Conservation (phyloP, 1,284 basidiomycete species). For the Microbotryomycetes sp. region DNA sequence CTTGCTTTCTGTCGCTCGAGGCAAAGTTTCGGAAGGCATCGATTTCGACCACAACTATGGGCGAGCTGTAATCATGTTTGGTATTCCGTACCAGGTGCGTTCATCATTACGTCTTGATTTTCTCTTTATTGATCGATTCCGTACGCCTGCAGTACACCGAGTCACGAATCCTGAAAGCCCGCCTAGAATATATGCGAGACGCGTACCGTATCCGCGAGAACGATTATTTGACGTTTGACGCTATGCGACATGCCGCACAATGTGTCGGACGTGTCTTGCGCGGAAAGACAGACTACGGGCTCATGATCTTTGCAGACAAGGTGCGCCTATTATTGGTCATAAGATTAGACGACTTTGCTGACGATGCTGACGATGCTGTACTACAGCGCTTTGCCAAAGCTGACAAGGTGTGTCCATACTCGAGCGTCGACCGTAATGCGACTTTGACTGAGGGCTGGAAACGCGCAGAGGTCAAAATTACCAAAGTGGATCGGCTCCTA, state of each 20-base stretch:
- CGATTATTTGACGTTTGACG: conserved; percentile 97
- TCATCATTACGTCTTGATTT: neutral
- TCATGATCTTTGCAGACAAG: conserved; percentile 99
- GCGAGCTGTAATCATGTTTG: conserved; percentile 99
- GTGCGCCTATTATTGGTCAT: too few relatives aligned
- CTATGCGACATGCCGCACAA: conserved; percentile 98
- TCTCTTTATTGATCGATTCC: too few relatives aligned
- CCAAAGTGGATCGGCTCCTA: conserved; percentile 99
- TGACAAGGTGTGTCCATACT: conserved; percentile 55
- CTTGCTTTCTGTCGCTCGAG: conserved; percentile 91
- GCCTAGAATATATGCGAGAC: conserved; percentile 95
- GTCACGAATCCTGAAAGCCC: conserved; percentile 91
- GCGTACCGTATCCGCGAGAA: conserved; percentile 97
- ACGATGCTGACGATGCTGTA: neutral
- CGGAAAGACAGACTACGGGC: conserved; percentile 98
- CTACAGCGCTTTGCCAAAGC: conserved; percentile 91
- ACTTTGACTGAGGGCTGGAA: too few relatives aligned
- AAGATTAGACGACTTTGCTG: neutral
- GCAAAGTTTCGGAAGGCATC: conserved; percentile 99
- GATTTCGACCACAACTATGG: conserved; percentile 99
- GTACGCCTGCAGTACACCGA: conserved; percentile 77
- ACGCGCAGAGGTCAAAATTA: conserved; percentile 70
- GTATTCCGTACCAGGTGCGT: conserved; percentile 51
- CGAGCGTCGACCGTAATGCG: neutral
- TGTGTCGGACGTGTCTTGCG: conserved; percentile 96